Conservation (phyloP, 148 eudicot species). For the Vaccinium vitisidaea region DNA sequence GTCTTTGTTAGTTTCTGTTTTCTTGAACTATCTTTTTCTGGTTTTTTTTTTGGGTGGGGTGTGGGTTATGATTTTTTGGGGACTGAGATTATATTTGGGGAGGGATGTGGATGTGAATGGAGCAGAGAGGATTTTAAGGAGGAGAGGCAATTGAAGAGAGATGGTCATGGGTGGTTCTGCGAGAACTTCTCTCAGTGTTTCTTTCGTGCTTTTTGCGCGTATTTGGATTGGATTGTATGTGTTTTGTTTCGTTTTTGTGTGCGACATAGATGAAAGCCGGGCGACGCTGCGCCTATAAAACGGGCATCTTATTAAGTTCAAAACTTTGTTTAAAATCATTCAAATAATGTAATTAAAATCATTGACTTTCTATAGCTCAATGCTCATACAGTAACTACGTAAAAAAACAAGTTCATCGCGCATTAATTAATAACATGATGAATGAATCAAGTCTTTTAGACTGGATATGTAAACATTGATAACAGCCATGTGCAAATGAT, state of each 20-base stretch:
- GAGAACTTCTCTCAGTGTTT: slow-evolving; percentile 19
- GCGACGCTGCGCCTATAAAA: too few relatives aligned
- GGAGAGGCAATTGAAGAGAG: slow-evolving; percentile 8
- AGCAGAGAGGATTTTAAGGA: slow-evolving; percentile 8
- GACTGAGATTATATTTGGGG: slow-evolving; percentile 1
- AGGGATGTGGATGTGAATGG: slow-evolving; percentile 15
- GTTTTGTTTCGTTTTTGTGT: not conserved
- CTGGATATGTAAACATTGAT: not conserved
- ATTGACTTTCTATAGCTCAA: not conserved
- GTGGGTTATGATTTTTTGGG: not conserved
- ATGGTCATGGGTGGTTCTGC: slow-evolving; percentile 2
- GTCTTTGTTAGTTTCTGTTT: not conserved
- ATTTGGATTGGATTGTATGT: slow-evolving; percentile 12
- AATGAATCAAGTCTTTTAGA: not conserved
- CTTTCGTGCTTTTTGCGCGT: slow-evolving; percentile 14
- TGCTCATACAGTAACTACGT: not conserved
- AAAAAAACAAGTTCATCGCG: not conserved
- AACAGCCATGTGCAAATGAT: too few relatives aligned
- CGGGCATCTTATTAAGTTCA: not conserved
- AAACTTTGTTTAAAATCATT: not conserved
- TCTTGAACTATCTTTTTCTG: not conserved
- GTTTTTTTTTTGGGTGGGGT: not conserved
- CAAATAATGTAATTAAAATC: too few relatives aligned
- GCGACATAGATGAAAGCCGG: not conserved
- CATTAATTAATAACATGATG: too few relatives aligned